Base-by-base conservation (phyloP, 805 yeast species). In the Ogataea parapolymorpha region DNA sequence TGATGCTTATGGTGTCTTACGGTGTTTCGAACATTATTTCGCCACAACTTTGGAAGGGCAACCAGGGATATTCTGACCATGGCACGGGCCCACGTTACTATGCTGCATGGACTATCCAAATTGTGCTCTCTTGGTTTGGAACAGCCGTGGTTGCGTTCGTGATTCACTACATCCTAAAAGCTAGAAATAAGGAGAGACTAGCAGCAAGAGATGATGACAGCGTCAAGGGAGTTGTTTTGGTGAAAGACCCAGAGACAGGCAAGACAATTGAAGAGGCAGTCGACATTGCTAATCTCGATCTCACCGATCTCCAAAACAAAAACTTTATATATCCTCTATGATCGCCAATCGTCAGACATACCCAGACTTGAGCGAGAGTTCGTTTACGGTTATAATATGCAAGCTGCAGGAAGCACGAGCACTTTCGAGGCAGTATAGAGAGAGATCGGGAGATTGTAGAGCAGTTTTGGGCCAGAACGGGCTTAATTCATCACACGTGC, bases 21-120 rank as follows among this genome's bases (percentile, higher is more conserved):
- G 63, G 74, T 43, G 46, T 75, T 36, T 64, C 77, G 7, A 77
- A 78, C 48, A 66, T 77, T 26, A 70, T 77, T 22, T 71, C 79
- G 4, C 81, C 82, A 3, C 82, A 77, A 53, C 52, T 77, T 26
- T 78, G 81, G 80, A 65, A 67, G 53, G 63, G 49, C 7, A 59
- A 50, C n/a, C 74, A 72, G 49, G 39, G 42, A 4, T 41, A 35
- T 16, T 29, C 43, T 5, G 43, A 35, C 26, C 39, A 36, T 2
- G 67, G 68, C 3, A 25, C 27, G n/a, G 14, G 12, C 3, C 82
- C 82, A 35, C 59, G 75, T 44, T 73, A 68, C 48, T 44, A 57
- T 27, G 68, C 72, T 5, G 74, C 78, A 7, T 71, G 83, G 82
- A 62, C 70, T 39, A 77, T 75, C 9, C 82, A 77, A 51, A 73